These are phyloP conservation scores for Bodo saltans DNA, from an alignment of 78 protist genomes.

Conservation along the genomic window DNA sequence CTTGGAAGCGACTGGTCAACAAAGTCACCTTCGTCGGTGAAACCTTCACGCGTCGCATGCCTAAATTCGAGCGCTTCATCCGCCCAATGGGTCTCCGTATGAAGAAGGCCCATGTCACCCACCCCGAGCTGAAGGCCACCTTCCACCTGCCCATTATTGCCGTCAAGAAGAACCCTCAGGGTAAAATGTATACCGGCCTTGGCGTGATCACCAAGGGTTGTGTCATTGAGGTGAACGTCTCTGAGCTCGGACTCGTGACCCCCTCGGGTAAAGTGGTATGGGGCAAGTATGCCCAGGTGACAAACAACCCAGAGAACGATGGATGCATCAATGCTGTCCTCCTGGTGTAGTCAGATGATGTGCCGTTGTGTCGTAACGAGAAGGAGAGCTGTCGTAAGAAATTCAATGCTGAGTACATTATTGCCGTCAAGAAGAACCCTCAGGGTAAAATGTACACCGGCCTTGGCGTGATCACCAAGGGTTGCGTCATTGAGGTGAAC, in stretches of 20 bases:
- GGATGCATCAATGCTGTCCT: slow-evolving; percentile 98
- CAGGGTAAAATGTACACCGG: slow-evolving; percentile 82
- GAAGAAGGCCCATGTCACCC: slow-evolving; percentile 95
- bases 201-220: slow-evolving; percentile 99
- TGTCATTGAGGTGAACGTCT: slow-evolving; percentile 95
- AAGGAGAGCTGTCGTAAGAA: too few species aligned
- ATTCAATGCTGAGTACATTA: too few species aligned
- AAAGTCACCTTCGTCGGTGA: slow-evolving; percentile 97
- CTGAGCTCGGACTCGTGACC: slow-evolving; percentile 97
- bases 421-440: slow-evolving; percentile 97
- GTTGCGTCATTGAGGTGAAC: slow-evolving; percentile 97
- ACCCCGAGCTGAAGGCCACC: slow-evolving; percentile 97
- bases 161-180: slow-evolving; percentile 94
- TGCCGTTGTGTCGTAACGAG: too few species aligned
- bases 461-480: slow-evolving; percentile 99
- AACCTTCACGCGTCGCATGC: slow-evolving; percentile 96
- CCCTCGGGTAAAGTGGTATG: slow-evolving; percentile 91
- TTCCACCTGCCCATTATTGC: slow-evolving; percentile 93
- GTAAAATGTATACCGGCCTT: slow-evolving; percentile 85
- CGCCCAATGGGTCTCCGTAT: slow-evolving; percentile 92
- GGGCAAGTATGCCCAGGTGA: slow-evolving; percentile 95
- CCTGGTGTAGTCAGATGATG: too few species aligned
- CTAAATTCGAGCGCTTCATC: slow-evolving; percentile 97
- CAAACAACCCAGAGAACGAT: slow-evolving; percentile 98
- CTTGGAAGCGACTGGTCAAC: slow-evolving; percentile 93